Base-by-base conservation (phyloP, 805 yeast species). In the Candida methanosorbosa region DNA sequence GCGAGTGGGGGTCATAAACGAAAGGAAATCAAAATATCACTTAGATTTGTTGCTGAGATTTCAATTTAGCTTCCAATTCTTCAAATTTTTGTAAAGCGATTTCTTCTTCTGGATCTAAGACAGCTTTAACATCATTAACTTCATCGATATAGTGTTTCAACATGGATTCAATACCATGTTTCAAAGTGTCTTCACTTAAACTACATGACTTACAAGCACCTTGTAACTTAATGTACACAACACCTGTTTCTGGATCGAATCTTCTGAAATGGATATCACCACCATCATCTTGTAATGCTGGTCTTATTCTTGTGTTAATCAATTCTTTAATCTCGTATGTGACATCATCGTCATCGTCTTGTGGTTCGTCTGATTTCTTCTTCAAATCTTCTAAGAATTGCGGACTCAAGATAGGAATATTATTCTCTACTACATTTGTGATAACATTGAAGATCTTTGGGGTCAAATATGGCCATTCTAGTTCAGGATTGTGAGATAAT, bases 61-160 rank as follows among this genome's bases (percentile, higher is more conserved):
- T 34, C n/a, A 27, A 28, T 41, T 64, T 68, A 45, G 71, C 67
- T 55, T 87, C 97, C 35, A 87, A 69, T 57, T 84, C 83, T 50
- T 84, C 90, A 57, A 85, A 86, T 58, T 87, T 95, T 42, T 75
- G 72, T 32, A 84, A 56, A 1, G 95, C 90, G 27, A 86, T 70
- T 56, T 59, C 64, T 37, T 60, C 65, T 43, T 60, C 65, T 12
- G 63, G 63, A 32, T 60, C 65, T 34, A 60, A 35, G 3, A 59
- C 48, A 2, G 60, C 48, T 42, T 61, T 67, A 8, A 78, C 85
- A 33, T 64, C 62, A 40, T 67, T 65, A 15, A 78, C 84, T 46
- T 78, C 86, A 38, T 78, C 84, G 23, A 78, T 71, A 50, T 78
- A 78, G 54, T 76, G 74, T 47, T 74, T 78, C 54, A 78, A 57